Evolutionary conservation across 1,284 basidiomycete species (phyloP).

Genomic region (Trichosporon asahii): DNA sequence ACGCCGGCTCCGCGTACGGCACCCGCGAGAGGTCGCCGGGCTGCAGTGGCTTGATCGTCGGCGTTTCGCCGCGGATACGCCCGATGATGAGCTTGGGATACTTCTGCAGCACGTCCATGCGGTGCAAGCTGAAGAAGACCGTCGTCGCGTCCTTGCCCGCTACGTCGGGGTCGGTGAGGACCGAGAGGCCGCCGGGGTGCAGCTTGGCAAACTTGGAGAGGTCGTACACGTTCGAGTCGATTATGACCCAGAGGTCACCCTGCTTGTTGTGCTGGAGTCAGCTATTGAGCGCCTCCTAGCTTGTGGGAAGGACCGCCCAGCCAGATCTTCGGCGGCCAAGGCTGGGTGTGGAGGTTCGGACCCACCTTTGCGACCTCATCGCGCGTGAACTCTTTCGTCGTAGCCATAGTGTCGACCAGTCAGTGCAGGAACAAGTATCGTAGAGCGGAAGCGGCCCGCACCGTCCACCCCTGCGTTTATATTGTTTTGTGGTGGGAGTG

Average conservation of each 20-base stretch:
- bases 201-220: constrained; percentile 70
- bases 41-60: constrained; percentile 57
- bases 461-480: too few species aligned
- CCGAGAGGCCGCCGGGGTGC: constrained; percentile 76
- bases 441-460: neutral
- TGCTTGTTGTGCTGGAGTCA: constrained; percentile 65
- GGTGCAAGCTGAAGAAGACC: constrained; percentile 76
- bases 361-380: constrained; percentile 54
- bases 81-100: constrained; percentile 69
- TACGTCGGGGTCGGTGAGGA: constrained; percentile 37
- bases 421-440: neutral
- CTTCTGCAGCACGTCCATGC: constrained; percentile 73
- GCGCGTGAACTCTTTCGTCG: constrained; percentile 22
- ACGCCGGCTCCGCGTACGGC: constrained; percentile 79
- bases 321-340: neutral
- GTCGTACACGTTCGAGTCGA: constrained; percentile 81
- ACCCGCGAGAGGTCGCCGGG: constrained; percentile 61
- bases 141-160: constrained; percentile 81
- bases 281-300: neutral
- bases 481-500: neutral
- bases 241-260: constrained; percentile 74
- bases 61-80: constrained; percentile 63
- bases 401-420: neutral
- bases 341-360: neutral
- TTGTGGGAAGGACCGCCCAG: too few species aligned